phyloP scores from a whole-genome alignment of 2,329 filamentous ascomycete genomes.

The Paraphaeosphaeria minitans region DNA sequence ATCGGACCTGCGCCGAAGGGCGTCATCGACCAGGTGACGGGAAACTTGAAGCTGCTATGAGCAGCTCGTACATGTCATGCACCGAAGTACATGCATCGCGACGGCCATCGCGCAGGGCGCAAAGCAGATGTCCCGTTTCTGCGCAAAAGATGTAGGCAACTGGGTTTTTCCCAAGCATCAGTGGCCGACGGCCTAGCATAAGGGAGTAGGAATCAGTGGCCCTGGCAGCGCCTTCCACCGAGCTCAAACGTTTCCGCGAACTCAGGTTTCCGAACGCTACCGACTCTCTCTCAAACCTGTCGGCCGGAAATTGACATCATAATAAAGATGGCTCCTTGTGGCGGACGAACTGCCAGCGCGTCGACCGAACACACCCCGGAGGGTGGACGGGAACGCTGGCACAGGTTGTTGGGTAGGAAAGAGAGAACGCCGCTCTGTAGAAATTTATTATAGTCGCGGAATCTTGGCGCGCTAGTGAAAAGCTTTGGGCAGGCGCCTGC shows the following conservation, averaged over 20 bases:
- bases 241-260: conserved; percentile 46
- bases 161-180: conserved; percentile 87
- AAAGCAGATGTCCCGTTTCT: not conserved
- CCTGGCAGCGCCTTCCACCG: conserved; percentile 42
- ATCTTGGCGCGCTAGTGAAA: conserved; percentile 25
- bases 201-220: conserved; percentile 61
- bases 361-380: conserved; percentile 70
- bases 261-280: conserved; percentile 60
- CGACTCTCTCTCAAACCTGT: conserved; percentile 88
- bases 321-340: conserved; percentile 71
- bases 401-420: conserved; percentile 72
- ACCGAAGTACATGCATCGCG: no score
- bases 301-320: conserved; percentile 92
- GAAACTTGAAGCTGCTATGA: conserved; percentile 79
- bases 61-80: not conserved
- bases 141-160: conserved; percentile 70
- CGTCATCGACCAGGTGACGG: conserved; percentile 84
- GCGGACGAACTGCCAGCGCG: conserved; percentile 84
- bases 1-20: conserved; percentile 77
- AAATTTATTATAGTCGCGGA: conserved; percentile 38
- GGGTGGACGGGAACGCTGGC: conserved; percentile 74
- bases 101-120: not conserved
- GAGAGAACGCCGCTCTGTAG: conserved; percentile 16
- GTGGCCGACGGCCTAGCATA: conserved; percentile 85
- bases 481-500: conserved; percentile 11